Evolutionary conservation across 2,329 filamentous ascomycete species (phyloP).

Genomic region (Exophiala lecanii-corni): DNA sequence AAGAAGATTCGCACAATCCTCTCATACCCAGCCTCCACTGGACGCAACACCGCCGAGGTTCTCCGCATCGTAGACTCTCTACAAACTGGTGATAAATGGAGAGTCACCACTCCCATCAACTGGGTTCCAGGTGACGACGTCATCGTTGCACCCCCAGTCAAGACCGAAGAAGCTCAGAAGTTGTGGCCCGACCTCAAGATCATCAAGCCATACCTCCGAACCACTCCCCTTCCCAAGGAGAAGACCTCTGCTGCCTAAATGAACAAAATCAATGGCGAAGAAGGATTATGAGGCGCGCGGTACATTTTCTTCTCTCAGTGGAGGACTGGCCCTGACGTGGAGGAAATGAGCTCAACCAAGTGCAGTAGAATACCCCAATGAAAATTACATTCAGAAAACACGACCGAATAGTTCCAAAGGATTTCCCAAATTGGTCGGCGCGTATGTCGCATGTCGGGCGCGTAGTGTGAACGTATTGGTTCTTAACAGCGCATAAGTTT

Average conservation of each 20-base stretch:
- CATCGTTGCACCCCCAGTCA: slow-evolving; percentile 57
- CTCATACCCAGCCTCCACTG: slow-evolving; percentile 59
- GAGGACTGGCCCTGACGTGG: too few relatives aligned
- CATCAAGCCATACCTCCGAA: slow-evolving; percentile 59
- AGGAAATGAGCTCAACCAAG: neutral
- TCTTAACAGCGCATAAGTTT: neutral
- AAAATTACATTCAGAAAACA: neutral
- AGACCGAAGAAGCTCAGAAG: slow-evolving; percentile 55
- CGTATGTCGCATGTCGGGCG: slow-evolving; percentile 1
- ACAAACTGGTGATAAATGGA: slow-evolving; percentile 57
- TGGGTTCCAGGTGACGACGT: slow-evolving; percentile 57
- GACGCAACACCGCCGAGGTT: slow-evolving; percentile 54
- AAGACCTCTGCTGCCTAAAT: slow-evolving; percentile 44
- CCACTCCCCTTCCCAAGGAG: slow-evolving; percentile 56
- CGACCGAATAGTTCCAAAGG: too few relatives aligned
- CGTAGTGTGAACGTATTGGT: neutral
- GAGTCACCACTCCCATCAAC: slow-evolving; percentile 59
- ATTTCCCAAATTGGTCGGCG: neutral
- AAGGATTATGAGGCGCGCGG: too few relatives aligned
- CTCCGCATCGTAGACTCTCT: slow-evolving; percentile 55
- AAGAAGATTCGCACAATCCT: slow-evolving; percentile 61
- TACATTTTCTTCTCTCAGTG: too few relatives aligned
- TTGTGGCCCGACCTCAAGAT: slow-evolving; percentile 57
- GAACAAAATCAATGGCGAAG: too few relatives aligned
- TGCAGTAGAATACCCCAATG: neutral